Percentiles rank a stretch among this genome's conserved stretches.
phyloP scores from a whole-genome alignment of 2,329 filamentous ascomycete genomes.

The Ceratocystis variospora region DNA sequence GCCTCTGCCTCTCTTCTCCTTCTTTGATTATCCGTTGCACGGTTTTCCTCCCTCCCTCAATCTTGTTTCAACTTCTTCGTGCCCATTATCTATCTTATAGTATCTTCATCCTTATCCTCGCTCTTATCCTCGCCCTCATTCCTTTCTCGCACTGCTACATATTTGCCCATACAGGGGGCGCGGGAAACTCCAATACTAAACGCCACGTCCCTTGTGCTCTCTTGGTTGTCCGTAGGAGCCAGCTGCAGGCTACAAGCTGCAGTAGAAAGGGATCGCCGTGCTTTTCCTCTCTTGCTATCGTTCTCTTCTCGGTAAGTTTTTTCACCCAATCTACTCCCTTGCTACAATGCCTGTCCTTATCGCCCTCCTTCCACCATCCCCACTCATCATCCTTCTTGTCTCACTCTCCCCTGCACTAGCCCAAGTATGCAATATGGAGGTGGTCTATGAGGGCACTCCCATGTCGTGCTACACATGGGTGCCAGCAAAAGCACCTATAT shows the following conservation, averaged over 20 bases:
- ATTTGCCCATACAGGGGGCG: not conserved
- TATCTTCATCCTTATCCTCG: not conserved
- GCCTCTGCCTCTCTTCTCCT: not conserved
- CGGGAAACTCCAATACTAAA: too few species aligned
- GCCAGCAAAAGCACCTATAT: not conserved
- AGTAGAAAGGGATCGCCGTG: not conserved
- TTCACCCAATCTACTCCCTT: not conserved
- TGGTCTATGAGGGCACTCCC: not conserved
- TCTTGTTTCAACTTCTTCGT: not conserved
- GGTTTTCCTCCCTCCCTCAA: not conserved
- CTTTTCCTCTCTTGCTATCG: not conserved
- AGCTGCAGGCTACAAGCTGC: not conserved
- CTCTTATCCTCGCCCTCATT: not conserved
- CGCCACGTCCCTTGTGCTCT: too few species aligned
- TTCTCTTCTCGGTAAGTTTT: not conserved
- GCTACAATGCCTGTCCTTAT: not conserved
- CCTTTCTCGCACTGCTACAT: not conserved
- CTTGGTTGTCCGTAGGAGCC: too few species aligned
- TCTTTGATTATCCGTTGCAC: not conserved
- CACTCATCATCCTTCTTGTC: not conserved
- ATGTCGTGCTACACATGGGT: constrained; percentile 1
- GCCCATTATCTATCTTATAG: not conserved
- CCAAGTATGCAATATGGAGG: not conserved
- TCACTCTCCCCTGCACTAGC: not conserved
- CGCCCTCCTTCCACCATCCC: not conserved